phyloP scores from a whole-genome alignment of 1,284 basidiomycete species.

The Cutaneotrichosporon daszewskae region DNA sequence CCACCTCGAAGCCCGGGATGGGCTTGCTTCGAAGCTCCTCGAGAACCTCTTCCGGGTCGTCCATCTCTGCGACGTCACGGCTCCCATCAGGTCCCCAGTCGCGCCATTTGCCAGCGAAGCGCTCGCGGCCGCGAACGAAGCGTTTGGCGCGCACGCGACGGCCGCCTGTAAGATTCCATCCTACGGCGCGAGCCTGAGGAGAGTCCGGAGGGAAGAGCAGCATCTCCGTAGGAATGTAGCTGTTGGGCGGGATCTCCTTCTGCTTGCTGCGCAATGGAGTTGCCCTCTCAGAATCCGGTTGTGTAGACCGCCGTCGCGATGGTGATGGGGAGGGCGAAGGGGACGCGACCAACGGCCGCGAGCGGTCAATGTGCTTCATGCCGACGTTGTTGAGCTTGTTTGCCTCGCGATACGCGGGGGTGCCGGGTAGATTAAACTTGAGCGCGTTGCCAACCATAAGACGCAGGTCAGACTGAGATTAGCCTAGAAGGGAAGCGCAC shows the following conservation, averaged over 20 bases:
- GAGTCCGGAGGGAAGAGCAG: slow-evolving; percentile 41
- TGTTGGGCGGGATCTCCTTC: slow-evolving; percentile 20
- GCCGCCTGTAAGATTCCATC: slow-evolving; percentile 45
- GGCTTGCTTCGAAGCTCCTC: slow-evolving; percentile 9
- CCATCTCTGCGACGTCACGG: slow-evolving; percentile 43
- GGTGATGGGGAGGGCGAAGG: slow-evolving; percentile 37
- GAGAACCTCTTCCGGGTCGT: slow-evolving; percentile 34
- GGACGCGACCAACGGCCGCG: slow-evolving; percentile 34
- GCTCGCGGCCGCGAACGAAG: slow-evolving; percentile 40
- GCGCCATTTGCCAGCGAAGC: slow-evolving; percentile 44
- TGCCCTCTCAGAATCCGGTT: slow-evolving; percentile 10
- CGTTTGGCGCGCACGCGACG: slow-evolving; percentile 36
- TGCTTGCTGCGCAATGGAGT: neutral
- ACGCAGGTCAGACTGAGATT: slow-evolving; percentile 33
- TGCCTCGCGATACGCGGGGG: slow-evolving; percentile 38
- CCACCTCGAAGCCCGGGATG: too few relatives aligned
- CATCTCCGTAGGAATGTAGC: slow-evolving; percentile 42
- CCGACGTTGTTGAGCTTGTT: slow-evolving; percentile 33
- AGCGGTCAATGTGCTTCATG: slow-evolving; percentile 41
- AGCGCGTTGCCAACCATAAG: slow-evolving; percentile 38
- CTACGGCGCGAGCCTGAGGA: slow-evolving; percentile 33
- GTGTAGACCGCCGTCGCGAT: neutral
- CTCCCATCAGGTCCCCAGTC: slow-evolving; percentile 40
- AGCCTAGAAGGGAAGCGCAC: slow-evolving; percentile 1
- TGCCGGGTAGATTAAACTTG: slow-evolving; percentile 40